Evolutionary conservation across 1,284 basidiomycete species (phyloP).

Genomic region (Cutaneotrichosporon mucoides): DNA sequence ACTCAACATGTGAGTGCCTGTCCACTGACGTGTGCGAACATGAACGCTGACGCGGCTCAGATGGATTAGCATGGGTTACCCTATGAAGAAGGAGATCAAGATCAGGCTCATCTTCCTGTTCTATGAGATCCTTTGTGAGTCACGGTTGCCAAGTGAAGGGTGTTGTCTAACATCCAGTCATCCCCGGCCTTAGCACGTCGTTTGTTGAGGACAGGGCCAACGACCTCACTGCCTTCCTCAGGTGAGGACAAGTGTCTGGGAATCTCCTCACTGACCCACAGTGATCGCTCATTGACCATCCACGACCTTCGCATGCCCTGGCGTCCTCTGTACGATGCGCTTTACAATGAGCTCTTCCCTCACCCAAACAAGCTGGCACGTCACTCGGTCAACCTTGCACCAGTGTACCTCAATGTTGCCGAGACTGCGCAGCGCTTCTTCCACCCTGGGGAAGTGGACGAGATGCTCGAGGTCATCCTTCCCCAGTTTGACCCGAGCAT

Average conservation of each 20-base stretch:
- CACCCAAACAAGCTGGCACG: slow-evolving; percentile 77
- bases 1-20: slow-evolving; percentile 60
- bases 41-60: slow-evolving; percentile 50
- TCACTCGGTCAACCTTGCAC: slow-evolving; percentile 56
- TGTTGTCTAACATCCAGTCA: slow-evolving; percentile 44
- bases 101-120: slow-evolving; percentile 74
- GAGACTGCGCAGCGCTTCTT: slow-evolving; percentile 82
- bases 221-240: slow-evolving; percentile 53
- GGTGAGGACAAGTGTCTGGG: slow-evolving; percentile 54
- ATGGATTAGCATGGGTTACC: slow-evolving; percentile 78
- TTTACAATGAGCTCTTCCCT: slow-evolving; percentile 77
- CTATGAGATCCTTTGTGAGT: slow-evolving; percentile 57
- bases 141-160: not conserved
- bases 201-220: slow-evolving; percentile 53
- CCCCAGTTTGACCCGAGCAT: slow-evolving; percentile 68
- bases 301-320: slow-evolving; percentile 82
- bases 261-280: slow-evolving; percentile 55
- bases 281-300: slow-evolving; percentile 70
- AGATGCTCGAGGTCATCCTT: slow-evolving; percentile 72
- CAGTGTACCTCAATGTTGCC: slow-evolving; percentile 71
- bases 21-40: not conserved
- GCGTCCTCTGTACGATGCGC: slow-evolving; percentile 75
- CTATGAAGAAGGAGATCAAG: slow-evolving; percentile 73
- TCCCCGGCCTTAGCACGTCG: slow-evolving; percentile 53
- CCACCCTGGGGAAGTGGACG: slow-evolving; percentile 78